These are phyloP conservation scores for Penicillium sp. DNA, from an alignment of 2,329 filamentous ascomycete species.

Conservation along the genomic window DNA sequence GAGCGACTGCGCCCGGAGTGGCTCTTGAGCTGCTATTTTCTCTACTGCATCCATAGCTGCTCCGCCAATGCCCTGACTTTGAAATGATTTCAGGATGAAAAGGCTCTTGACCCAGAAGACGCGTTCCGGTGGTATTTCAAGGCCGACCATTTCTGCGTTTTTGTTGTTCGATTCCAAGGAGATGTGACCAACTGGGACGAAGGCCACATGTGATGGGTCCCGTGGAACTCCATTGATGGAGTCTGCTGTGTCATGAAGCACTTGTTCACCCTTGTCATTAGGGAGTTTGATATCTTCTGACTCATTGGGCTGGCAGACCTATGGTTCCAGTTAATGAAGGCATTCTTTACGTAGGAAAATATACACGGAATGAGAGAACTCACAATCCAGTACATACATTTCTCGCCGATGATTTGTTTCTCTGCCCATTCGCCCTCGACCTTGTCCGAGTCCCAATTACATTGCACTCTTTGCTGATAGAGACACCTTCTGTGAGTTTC, in stretches of 20 bases:
- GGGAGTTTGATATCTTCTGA: not conserved
- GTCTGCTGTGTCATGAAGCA: conserved; percentile 9
- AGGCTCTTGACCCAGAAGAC: conserved; percentile 15
- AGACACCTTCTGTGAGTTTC: conserved; percentile 4
- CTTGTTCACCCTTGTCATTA: not conserved
- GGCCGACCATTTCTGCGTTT: conserved; percentile 1
- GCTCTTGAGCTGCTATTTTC: conserved; percentile 7
- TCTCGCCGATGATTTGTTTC: conserved; percentile 9
- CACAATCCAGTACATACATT: conserved; percentile 16
- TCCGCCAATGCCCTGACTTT: conserved; percentile 11
- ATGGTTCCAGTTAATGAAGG: not conserved
- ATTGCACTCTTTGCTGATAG: conserved; percentile 4
- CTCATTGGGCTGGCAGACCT: conserved; percentile 6
- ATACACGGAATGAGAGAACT: not conserved
- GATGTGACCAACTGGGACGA: conserved; percentile 12
- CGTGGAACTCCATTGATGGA: conserved; percentile 7
- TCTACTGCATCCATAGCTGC: conserved; percentile 14
- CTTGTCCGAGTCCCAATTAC: conserved; percentile 8
- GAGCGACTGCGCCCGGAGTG: conserved; percentile 7
- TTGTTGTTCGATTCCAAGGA: conserved; percentile 10
- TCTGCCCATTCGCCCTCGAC: conserved; percentile 8
- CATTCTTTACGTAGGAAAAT: not conserved
- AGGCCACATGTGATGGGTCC: conserved; percentile 1
- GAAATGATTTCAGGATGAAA: conserved; percentile 2
- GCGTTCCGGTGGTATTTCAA: conserved; percentile 5